Percentiles rank a stretch among this genome's conserved stretches.
phyloP scores from a whole-genome alignment of 768 basidiomycete genomes.

The Kondoa malvinella region DNA sequence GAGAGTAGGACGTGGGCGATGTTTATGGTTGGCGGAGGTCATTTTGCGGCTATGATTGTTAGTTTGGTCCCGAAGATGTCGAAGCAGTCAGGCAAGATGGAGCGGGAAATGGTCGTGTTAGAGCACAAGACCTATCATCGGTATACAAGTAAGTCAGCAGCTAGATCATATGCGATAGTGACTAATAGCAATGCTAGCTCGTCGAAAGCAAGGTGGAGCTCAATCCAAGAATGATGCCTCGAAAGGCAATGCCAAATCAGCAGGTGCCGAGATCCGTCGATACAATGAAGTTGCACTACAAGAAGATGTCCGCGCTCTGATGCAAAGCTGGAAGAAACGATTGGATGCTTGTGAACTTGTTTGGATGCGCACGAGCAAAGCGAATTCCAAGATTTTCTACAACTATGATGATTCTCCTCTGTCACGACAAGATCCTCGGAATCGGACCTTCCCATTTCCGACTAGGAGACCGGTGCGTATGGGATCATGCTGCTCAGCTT shows the following conservation, averaged over 20 bases:
- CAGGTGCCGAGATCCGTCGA: constrained; percentile 78
- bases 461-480: constrained; percentile 54
- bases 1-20: constrained; percentile 59
- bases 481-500: constrained; percentile 40
- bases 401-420: constrained; percentile 71
- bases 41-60: constrained; percentile 83
- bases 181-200: constrained; percentile 41
- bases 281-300: constrained; percentile 86
- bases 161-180: neutral
- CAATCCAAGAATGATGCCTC: constrained; percentile 82
- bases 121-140: constrained; percentile 92
- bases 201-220: constrained; percentile 90
- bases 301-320: constrained; percentile 79
- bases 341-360: constrained; percentile 71
- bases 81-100: constrained; percentile 42
- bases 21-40: constrained; percentile 94
- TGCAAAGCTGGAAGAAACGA: constrained; percentile 74
- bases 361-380: constrained; percentile 74
- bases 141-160: constrained; percentile 64
- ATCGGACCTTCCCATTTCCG: constrained; percentile 87
- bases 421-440: constrained; percentile 55
- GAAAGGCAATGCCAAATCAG: constrained; percentile 81
- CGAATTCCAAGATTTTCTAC: constrained; percentile 73
- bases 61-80: constrained; percentile 29
- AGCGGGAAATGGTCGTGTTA: constrained; percentile 62